A percentile compares a stretch with the other conserved stretches of the same genome.
Evolutionary conservation across 345 rosid species (phyloP).

Genomic region (Euphorbia peplus): DNA sequence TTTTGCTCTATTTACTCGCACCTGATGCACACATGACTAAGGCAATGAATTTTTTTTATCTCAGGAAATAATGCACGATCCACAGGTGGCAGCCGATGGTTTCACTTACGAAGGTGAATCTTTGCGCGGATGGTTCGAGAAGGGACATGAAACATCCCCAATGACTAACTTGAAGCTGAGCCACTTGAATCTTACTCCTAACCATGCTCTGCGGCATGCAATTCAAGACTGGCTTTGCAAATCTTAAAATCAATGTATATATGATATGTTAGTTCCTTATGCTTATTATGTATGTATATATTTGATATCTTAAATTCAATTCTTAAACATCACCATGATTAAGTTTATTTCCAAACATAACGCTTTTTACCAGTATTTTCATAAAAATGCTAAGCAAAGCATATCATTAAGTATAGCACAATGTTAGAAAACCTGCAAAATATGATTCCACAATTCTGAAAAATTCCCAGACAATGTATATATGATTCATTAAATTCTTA

Average conservation of each 20-base stretch:
- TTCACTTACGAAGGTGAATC: conserved; percentile 73
- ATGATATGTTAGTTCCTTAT: background rate
- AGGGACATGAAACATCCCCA: conserved; percentile 58
- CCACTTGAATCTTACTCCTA: conserved; percentile 57
- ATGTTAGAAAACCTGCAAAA: background rate
- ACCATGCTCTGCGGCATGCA: conserved; percentile 54
- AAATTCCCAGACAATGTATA: conserved; percentile 1
- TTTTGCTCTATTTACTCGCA: background rate
- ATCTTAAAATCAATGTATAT: conserved; percentile 24
- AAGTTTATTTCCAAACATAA: background rate
- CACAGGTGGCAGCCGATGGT: conserved; percentile 75
- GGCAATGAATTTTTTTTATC: conserved; percentile 10
- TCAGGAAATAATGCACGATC: conserved; percentile 81
- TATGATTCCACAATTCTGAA: background rate
- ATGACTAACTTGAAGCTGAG: conserved; percentile 66
- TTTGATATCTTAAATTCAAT: too few relatives aligned
- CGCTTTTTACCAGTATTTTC: too few relatives aligned
- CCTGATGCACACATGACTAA: background rate
- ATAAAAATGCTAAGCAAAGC: background rate
- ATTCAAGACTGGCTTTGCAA: conserved; percentile 81
- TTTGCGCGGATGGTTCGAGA: conserved; percentile 53
- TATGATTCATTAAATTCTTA: background rate
- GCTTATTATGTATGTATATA: conserved; percentile 9
- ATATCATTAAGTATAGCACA: background rate
- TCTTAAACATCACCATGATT: too few relatives aligned